phyloP scores from a whole-genome alignment of 768 basidiomycete species.

The Hericium rajendrae region DNA sequence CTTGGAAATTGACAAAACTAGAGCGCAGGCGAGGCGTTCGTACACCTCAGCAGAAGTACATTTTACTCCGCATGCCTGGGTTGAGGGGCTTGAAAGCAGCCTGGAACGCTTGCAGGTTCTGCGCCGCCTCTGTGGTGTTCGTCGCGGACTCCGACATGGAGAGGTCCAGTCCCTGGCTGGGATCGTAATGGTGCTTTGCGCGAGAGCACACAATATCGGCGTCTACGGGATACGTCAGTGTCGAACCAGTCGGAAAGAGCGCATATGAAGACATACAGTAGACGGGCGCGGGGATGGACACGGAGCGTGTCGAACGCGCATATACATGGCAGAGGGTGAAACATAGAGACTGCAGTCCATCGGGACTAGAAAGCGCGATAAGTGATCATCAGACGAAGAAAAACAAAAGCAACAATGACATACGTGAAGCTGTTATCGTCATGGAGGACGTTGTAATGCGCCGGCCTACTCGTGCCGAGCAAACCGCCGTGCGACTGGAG shows the following conservation, averaged over 20 bases:
- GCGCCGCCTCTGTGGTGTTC: conserved; percentile 26
- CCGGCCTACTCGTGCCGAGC: conserved; percentile 64
- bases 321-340: conserved; percentile 78
- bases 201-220: conserved; percentile 71
- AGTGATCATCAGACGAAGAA: neutral
- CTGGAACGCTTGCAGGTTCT: conserved; percentile 32
- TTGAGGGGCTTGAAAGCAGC: conserved; percentile 50
- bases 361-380: conserved; percentile 32
- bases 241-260: neutral
- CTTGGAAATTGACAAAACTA: no score
- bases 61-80: conserved; percentile 29
- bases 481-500: conserved; percentile 71
- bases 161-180: conserved; percentile 45
- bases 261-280: conserved; percentile 46
- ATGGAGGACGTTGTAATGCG: conserved; percentile 44
- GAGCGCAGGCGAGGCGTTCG: no score
- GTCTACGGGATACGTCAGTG: conserved; percentile 31
- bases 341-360: conserved; percentile 59
- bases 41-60: conserved; percentile 27
- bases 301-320: conserved; percentile 69
- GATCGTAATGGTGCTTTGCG: conserved; percentile 75
- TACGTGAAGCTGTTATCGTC: conserved; percentile 58
- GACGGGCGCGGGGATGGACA: conserved; percentile 75
- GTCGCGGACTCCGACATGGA: conserved; percentile 47
- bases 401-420: conserved; percentile 8